Conservation (phyloP, 306 rosid species). For the Lithocarpus polystachyus region DNA sequence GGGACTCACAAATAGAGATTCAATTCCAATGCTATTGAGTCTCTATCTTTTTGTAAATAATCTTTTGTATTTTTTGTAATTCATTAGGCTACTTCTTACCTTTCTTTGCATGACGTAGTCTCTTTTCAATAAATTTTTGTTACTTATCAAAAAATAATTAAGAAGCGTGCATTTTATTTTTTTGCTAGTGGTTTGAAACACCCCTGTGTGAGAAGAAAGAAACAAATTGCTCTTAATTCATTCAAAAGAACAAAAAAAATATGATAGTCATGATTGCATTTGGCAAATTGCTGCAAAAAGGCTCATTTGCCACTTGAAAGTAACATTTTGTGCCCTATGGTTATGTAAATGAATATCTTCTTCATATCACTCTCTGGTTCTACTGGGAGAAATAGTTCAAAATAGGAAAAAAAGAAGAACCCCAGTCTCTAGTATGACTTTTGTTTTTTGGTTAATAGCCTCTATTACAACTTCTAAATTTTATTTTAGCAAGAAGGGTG, state of each 20-base stretch:
- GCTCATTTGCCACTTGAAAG: background rate
- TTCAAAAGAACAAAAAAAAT: too few relatives aligned
- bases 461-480: background rate
- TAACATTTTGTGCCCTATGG: background rate
- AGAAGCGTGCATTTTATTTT: background rate
- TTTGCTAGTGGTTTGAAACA: background rate
- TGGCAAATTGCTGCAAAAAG: background rate
- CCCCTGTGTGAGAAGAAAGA: background rate
- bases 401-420: background rate
- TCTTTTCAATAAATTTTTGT: too few relatives aligned
- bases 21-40: too few relatives aligned
- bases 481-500: background rate
- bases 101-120: too few relatives aligned
- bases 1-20: too few relatives aligned
- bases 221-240: background rate
- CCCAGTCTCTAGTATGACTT: background rate
- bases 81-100: too few relatives aligned
- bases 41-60: too few relatives aligned
- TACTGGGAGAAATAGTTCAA: background rate
- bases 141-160: too few relatives aligned
- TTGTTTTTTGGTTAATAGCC: background rate
- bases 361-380: background rate
- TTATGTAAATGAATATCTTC: background rate
- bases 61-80: too few relatives aligned
- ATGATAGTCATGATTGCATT: background rate